These are phyloP conservation scores for Solanum infundibuliforme DNA, from an alignment of 257 asterid genomes.

Conservation along the genomic window DNA sequence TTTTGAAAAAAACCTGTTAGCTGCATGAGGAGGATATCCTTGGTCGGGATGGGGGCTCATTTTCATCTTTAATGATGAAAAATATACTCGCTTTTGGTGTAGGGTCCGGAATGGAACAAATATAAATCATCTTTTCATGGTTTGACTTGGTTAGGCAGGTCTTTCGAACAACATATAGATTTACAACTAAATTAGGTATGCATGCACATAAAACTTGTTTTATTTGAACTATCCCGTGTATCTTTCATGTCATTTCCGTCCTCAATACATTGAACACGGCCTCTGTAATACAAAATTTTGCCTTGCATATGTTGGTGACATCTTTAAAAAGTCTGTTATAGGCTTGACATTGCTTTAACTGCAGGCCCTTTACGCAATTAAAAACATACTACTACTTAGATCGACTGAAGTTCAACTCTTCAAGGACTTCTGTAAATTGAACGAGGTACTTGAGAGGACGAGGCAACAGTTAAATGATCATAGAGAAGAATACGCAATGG, in stretches of 20 bases:
- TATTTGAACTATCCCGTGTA: neutral
- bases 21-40: neutral
- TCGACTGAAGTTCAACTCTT: conserved; percentile 36
- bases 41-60: neutral
- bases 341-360: neutral
- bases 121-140: neutral
- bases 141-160: neutral
- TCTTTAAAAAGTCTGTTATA: neutral
- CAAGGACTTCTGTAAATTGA: conserved; percentile 48
- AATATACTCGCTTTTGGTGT: neutral
- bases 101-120: neutral
- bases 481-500: conserved; percentile 28
- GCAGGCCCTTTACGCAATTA: conserved; percentile 68
- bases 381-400: conserved; percentile 43
- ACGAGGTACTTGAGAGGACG: conserved; percentile 36
- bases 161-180: neutral
- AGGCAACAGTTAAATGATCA: conserved; percentile 9
- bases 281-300: neutral
- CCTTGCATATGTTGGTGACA: neutral
- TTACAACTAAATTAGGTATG: too few relatives aligned
- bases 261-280: neutral
- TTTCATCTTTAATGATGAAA: neutral
- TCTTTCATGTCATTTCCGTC: neutral
- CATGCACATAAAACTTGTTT: neutral
- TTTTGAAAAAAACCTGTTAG: neutral